Conservation (phyloP, 2,329 filamentous ascomycete species). For the Onygena corvina region DNA sequence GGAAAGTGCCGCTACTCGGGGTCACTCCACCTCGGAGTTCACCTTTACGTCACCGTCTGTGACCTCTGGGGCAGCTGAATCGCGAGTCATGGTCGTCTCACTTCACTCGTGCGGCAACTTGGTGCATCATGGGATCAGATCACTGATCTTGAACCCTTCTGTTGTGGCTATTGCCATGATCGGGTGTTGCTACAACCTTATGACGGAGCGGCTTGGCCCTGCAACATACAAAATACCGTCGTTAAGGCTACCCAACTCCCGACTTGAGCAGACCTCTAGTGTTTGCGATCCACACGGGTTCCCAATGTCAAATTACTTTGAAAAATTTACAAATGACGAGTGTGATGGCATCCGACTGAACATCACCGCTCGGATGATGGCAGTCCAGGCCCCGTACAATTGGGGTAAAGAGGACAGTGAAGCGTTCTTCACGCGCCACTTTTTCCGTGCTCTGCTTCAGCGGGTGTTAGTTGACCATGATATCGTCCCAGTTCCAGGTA, state of each 20-base stretch:
- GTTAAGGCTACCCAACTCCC: conserved; percentile 60
- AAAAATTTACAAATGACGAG: conserved; percentile 42
- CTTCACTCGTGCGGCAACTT: conserved; percentile 96
- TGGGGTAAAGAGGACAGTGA: conserved; percentile 76
- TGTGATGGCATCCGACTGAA: conserved; percentile 65
- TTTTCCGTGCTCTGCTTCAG: conserved; percentile 81
- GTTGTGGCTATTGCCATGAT: conserved; percentile 90
- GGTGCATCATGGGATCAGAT: conserved; percentile 85
- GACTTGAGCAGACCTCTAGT: conserved; percentile 55
- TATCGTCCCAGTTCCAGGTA: conserved; percentile 51
- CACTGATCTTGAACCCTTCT: conserved; percentile 67
- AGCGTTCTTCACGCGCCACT: conserved; percentile 82
- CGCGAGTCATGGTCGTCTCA: conserved; percentile 71
- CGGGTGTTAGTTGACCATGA: conserved; percentile 80
- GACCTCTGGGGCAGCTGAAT: conserved; percentile 19
- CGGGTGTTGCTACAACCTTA: conserved; percentile 93
- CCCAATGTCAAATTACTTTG: conserved; percentile 69
- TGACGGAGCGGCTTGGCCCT: conserved; percentile 79
- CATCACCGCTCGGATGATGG: conserved; percentile 97
- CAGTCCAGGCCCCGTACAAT: conserved; percentile 86
- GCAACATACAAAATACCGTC: conserved; percentile 75
- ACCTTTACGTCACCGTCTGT: neutral
- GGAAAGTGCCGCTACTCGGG: conserved; percentile 16
- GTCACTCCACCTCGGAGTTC: conserved; percentile 10
- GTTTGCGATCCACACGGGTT: conserved; percentile 83